Conservation (phyloP, 768 basidiomycete genomes). For the Russula sp. region DNA sequence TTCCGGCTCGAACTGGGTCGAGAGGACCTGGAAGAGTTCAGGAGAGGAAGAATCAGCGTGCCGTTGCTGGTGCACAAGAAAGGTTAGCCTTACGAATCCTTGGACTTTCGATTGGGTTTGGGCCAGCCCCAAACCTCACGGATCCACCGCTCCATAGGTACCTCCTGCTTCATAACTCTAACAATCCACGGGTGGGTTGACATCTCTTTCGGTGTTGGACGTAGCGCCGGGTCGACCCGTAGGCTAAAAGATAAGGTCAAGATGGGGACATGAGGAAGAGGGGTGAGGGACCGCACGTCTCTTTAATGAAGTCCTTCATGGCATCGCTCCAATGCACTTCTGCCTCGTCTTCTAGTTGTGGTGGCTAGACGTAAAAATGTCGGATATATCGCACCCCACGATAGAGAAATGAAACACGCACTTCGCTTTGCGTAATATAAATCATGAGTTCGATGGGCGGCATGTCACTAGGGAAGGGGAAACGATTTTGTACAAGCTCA, state of each 20-base stretch:
- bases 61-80: constrained; percentile 7
- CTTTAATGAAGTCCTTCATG: constrained; percentile 89
- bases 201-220: constrained; percentile 81
- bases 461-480: constrained; percentile 90
- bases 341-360: constrained; percentile 72
- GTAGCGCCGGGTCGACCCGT: constrained; percentile 55
- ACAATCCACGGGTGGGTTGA: constrained; percentile 79
- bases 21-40: constrained; percentile 21
- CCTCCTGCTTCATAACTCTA: constrained; percentile 68
- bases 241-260: constrained; percentile 39
- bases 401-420: constrained; percentile 29
- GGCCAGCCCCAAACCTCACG: constrained; percentile 79
- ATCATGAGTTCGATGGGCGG: constrained; percentile 93
- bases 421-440: constrained; percentile 78
- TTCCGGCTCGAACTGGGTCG: constrained; percentile 30
- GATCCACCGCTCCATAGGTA: constrained; percentile 87
- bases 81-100: constrained; percentile 25
- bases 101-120: constrained; percentile 31
- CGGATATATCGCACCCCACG: constrained; percentile 19
- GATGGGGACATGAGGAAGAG: constrained; percentile 5
- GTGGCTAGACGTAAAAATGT: constrained; percentile 45
- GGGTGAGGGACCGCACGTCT: constrained; percentile 50
- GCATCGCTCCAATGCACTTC: constrained; percentile 60
- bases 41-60: constrained; percentile 10
- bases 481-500: constrained; percentile 89